Conservation (phyloP, 345 rosid species). For the Gynandropsis gynandra region DNA sequence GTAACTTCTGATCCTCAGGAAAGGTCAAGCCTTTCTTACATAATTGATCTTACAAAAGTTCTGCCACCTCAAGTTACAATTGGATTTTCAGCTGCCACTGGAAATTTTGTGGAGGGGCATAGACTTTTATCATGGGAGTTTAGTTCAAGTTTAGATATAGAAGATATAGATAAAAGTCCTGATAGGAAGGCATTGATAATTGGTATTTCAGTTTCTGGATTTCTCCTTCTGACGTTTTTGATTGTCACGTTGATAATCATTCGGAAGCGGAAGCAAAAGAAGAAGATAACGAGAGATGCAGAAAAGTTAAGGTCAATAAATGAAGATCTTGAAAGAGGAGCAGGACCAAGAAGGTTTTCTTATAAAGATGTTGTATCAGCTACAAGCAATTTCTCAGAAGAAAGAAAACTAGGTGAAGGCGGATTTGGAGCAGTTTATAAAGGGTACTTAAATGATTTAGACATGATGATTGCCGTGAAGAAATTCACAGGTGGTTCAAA, state of each 20-base stretch:
- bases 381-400: conserved; percentile 39
- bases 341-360: conserved; percentile 48
- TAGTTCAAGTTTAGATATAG: conserved; percentile 27
- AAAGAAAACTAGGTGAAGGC: conserved; percentile 57
- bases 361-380: conserved; percentile 38
- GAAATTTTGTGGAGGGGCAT: conserved; percentile 7
- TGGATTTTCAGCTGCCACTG: conserved; percentile 43
- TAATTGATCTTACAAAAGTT: conserved; percentile 36
- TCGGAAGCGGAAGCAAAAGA: conserved; percentile 14
- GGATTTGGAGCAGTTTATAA: conserved; percentile 51
- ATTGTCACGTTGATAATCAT: conserved; percentile 7
- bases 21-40: conserved; percentile 31
- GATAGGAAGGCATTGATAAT: conserved; percentile 12
- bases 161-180: conserved; percentile 11
- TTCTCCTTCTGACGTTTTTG: conserved; percentile 15
- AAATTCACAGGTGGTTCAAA: conserved; percentile 37
- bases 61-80: conserved; percentile 37
- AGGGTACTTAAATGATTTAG: conserved; percentile 33
- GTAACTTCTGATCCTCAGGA: conserved; percentile 23
- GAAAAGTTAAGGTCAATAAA: conserved; percentile 29
- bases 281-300: conserved; percentile 15
- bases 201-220: conserved; percentile 20
- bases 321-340: conserved; percentile 45
- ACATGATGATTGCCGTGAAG: conserved; percentile 39
- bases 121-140: conserved; percentile 38